phyloP scores from a whole-genome alignment of 441 rosid species.

The Jatropha multifida region DNA sequence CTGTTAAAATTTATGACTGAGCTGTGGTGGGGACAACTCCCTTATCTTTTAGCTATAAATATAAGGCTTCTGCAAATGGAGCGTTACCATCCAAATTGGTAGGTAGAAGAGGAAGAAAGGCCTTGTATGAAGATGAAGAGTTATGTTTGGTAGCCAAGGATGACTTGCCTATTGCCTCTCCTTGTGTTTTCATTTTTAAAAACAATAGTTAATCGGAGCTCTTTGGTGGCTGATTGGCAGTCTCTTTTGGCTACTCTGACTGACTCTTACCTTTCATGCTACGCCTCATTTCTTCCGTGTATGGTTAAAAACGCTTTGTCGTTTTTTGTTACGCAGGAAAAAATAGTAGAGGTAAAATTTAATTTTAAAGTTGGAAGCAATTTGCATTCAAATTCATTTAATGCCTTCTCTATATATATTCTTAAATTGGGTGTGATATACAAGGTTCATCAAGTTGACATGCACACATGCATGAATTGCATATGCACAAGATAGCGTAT shows the following conservation, averaged over 20 bases:
- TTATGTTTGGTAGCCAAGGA: constrained; percentile 51
- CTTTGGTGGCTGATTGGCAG: constrained; percentile 21
- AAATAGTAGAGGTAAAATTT: too few species aligned
- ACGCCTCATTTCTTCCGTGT: constrained; percentile 35
- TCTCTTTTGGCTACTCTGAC: constrained; percentile 35
- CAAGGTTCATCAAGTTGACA: background rate
- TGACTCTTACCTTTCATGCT: constrained; percentile 37
- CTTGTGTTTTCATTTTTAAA: too few species aligned
- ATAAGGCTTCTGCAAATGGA: constrained; percentile 1
- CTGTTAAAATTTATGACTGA: too few species aligned
- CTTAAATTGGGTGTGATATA: background rate
- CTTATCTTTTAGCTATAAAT: constrained; percentile 29
- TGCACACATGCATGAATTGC: background rate
- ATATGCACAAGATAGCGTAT: background rate
- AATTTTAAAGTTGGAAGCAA: background rate
- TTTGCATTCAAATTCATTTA: background rate
- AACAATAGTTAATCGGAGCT: background rate
- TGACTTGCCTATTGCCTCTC: constrained; percentile 46
- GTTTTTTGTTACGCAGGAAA: background rate
- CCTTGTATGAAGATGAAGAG: constrained; percentile 47
- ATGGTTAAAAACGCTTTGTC: background rate
- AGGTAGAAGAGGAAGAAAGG: constrained; percentile 36
- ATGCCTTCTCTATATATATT: background rate
- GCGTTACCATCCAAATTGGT: background rate
- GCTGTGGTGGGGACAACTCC: too few species aligned